phyloP scores from a whole-genome alignment of 768 basidiomycete species.

The Serendipita sp. region DNA sequence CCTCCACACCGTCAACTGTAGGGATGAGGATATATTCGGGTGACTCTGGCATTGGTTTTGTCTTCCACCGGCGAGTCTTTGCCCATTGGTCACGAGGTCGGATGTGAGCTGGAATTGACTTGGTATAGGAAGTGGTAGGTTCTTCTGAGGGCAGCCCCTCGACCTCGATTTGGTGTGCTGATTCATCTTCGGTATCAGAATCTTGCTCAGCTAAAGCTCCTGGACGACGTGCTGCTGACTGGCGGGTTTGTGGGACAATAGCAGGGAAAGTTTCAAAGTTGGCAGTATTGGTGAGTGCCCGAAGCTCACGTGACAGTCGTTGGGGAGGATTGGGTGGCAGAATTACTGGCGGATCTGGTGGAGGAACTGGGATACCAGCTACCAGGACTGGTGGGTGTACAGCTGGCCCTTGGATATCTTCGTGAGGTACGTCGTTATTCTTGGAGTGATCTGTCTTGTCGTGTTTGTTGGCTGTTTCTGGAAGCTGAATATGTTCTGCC shows the following conservation, averaged over 20 bases:
- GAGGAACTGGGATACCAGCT: neutral
- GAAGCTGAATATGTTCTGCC: neutral
- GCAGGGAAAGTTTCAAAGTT: neutral
- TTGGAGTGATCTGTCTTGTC: neutral
- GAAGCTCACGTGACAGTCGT: neutral
- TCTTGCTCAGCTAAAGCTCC: neutral
- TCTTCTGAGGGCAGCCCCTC: no score
- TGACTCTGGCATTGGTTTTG: neutral
- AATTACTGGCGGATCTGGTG: neutral
- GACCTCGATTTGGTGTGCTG: neutral
- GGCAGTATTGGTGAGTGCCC: neutral
- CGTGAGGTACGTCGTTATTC: neutral
- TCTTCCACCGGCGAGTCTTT: neutral
- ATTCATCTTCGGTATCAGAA: neutral
- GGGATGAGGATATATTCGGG: neutral
- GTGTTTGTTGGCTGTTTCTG: neutral
- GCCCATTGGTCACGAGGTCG: no score
- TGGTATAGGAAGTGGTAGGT: neutral
- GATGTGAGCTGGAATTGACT: neutral
- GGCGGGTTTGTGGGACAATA: neutral
- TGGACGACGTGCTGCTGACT: neutral
- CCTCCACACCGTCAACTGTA: constrained; percentile 12
- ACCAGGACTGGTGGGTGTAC: no score
- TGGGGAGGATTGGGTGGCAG: neutral
- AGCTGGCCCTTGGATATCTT: neutral